A percentile compares a stretch with the other conserved stretches of the same genome.
phyloP scores from a whole-genome alignment of 345 rosid species.

The Turritis glabra region DNA sequence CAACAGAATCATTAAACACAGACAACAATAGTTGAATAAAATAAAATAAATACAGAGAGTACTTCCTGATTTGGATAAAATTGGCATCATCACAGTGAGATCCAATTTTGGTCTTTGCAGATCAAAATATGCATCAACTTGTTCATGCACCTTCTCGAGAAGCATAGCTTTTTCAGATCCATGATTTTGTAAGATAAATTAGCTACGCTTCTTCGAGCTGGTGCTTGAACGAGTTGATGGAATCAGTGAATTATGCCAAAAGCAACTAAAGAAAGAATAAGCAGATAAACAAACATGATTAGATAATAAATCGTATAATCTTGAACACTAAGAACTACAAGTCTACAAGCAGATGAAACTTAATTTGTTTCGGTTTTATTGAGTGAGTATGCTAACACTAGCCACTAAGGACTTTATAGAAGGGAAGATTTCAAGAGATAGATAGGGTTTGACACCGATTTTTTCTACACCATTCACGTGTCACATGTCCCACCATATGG shows the following conservation, averaged over 20 bases:
- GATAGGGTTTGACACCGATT: neutral
- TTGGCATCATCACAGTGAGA: neutral
- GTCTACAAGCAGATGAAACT: neutral
- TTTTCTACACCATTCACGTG: neutral
- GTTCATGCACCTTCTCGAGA: conserved; percentile 9
- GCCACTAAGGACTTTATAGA: neutral
- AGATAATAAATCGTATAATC: neutral
- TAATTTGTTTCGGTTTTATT: neutral
- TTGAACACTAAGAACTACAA: neutral
- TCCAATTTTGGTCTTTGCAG: neutral
- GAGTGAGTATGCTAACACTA: neutral
- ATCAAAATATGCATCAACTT: conserved; percentile 7
- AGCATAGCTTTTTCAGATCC: conserved; percentile 8
- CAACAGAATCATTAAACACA: neutral
- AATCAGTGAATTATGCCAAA: neutral
- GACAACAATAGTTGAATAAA: neutral
- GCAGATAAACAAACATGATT: neutral
- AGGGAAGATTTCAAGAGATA: neutral
- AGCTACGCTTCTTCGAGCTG: conserved; percentile 8
- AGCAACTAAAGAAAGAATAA: neutral
- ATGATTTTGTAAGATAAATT: neutral
- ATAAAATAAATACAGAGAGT: neutral
- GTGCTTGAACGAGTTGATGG: conserved; percentile 17
- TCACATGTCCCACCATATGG: neutral
- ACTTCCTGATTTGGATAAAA: neutral